Evolutionary conservation across 139 green algal genomes (phyloP), one percentile per base, ranked within the genome.

Genomic region (Chlorella sp.): DNA sequence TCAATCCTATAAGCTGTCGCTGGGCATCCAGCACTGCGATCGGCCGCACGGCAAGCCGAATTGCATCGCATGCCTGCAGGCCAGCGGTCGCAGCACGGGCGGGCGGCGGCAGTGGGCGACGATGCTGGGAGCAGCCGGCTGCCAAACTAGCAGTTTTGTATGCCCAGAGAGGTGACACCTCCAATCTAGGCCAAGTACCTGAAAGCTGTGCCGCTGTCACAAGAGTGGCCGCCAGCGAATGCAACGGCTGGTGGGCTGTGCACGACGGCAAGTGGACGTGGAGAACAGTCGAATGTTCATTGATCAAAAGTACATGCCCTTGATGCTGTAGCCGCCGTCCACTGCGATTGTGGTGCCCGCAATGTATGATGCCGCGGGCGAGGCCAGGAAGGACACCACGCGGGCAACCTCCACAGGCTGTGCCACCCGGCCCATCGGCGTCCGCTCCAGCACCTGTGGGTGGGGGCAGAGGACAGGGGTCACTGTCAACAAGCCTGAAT

Each of bases 311-410:
- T 75, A 85, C 9, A 85, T 58, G 14, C 80, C 81, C 89, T 93
- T 93, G 2, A 90, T 79, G 19, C 44, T 86, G 89, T 97, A 97
- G 2, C 94, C 95, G 2, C 95, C 95, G 83, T 97, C 95, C 32
- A 98, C 91, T 4, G 88, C 69, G n/a, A 98, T 90, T 19, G 95
- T 92, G 76, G 95, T 89, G 0, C 96, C 96, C 0, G 95, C 96
- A 41, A 98, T 88, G 86, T 94, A 98, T 32, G 76, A 86, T 1
- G 95, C 91, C 1, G 92, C 96, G 8, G 92, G 92, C 43, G 56
- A 85, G 58, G 81, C 87, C 38, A 97, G 69, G 79, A 95, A 98
- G 1, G 91, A 90, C 13, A 96, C 89, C 38, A 94, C 38, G 20
- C 92, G 89, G 88, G 92, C 90, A 2, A 98, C 93, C 76, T 98